Percentiles rank a stretch among this genome's conserved stretches.
Evolutionary conservation across 768 basidiomycete genomes (phyloP).

Genomic region (Mycena filopes): DNA sequence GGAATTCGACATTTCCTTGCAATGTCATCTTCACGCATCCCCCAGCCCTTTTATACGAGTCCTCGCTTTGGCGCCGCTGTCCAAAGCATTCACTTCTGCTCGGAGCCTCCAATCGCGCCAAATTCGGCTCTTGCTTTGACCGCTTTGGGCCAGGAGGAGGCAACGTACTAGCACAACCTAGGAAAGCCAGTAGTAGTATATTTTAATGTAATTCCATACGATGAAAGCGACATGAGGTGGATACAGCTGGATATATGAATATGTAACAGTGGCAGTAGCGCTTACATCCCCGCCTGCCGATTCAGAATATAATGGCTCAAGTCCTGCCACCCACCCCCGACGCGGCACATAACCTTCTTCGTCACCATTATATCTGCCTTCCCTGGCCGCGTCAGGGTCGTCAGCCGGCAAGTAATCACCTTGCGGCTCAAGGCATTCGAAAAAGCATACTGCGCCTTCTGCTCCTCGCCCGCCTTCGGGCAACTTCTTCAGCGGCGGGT

Average conservation of each 20-base stretch:
- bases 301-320: constrained; percentile 80
- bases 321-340: constrained; percentile 88
- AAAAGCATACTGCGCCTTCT: constrained; percentile 87
- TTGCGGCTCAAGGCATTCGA: constrained; percentile 78
- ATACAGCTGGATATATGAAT: constrained; percentile 34
- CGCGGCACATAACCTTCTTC: constrained; percentile 93
- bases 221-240: constrained; percentile 30
- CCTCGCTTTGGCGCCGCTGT: constrained; percentile 30
- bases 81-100: constrained; percentile 23
- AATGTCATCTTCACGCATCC: background rate
- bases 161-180: background rate
- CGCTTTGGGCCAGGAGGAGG: background rate
- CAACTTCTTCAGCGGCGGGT: constrained; percentile 73
- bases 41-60: background rate
- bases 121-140: background rate
- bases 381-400: constrained; percentile 75
- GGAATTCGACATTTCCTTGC: constrained; percentile 12
- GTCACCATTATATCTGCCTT: constrained; percentile 57
- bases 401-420: constrained; percentile 81
- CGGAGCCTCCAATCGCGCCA: background rate
- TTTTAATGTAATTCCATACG: constrained; percentile 36
- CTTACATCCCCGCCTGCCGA: constrained; percentile 75
- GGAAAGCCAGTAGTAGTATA: constrained; percentile 33
- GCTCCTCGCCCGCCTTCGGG: constrained; percentile 82
- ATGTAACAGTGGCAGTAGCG: constrained; percentile 13